Percentiles rank a stretch among this genome's conserved stretches.
These are phyloP conservation scores for Diphasiastrum complanatum DNA, from an alignment of 83 land plant genomes.

Conservation along the genomic window DNA sequence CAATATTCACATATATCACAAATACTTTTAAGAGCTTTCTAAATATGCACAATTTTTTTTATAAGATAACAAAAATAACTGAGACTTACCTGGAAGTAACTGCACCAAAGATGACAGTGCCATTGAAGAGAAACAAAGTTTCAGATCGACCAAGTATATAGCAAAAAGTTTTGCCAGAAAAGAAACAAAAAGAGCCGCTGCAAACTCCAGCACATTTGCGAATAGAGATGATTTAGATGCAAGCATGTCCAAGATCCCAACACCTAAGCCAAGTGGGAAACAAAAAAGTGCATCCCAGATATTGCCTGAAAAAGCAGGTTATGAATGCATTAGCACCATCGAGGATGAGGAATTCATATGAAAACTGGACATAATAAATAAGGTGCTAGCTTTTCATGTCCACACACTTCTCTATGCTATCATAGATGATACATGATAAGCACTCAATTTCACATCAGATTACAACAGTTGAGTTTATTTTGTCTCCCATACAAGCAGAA, in stretches of 20 bases:
- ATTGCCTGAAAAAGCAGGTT: no score
- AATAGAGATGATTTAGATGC: not conserved
- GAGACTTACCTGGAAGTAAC: slow-evolving; percentile 6
- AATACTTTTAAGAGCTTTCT: not conserved
- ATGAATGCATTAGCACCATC: no score
- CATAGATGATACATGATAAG: no score
- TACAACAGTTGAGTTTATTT: no score
- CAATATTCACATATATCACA: not conserved
- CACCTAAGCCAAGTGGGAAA: slow-evolving; percentile 1
- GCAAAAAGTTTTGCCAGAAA: slow-evolving; percentile 4
- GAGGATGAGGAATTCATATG: no score
- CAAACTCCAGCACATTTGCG: slow-evolving; percentile 4
- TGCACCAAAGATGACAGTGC: slow-evolving; percentile 6
- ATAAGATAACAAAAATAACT: no score
- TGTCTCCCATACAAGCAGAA: no score
- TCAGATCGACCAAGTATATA: not conserved
- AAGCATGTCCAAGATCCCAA: slow-evolving; percentile 4
- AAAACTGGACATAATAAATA: no score
- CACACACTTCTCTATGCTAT: no score
- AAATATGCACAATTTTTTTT: no score
- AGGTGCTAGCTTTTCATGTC: no score
- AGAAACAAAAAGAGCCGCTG: slow-evolving; percentile 5
- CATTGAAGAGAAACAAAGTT: not conserved
- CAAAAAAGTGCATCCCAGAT: slow-evolving; percentile 3
- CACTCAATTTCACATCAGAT: no score